Evolutionary conservation across 495 filamentous ascomycete genomes (phyloP).

Genomic region (Penicillium nucicola): DNA sequence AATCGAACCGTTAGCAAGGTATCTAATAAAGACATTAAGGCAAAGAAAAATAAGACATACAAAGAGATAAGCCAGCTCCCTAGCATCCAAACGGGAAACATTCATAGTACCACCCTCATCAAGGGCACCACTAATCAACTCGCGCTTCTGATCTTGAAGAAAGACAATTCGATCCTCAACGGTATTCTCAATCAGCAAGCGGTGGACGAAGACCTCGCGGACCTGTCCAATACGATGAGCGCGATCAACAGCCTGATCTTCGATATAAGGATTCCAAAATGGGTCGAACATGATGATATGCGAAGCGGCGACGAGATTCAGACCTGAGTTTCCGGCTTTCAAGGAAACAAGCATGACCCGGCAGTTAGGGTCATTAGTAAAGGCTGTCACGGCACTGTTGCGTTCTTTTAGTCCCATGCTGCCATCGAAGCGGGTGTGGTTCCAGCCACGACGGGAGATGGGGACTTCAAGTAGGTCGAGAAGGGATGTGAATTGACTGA

Average conservation of each 20-base stretch:
- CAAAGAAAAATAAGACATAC: slow-evolving; percentile 43
- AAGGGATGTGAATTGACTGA: slow-evolving; percentile 87
- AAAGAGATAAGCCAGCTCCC: slow-evolving; percentile 72
- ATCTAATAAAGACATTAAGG: neutral
- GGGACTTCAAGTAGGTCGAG: slow-evolving; percentile 93
- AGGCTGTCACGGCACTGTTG: slow-evolving; percentile 68
- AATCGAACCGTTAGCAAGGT: slow-evolving; percentile 8
- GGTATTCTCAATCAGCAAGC: slow-evolving; percentile 70
- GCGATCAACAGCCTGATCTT: slow-evolving; percentile 92
- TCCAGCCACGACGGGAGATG: slow-evolving; percentile 58
- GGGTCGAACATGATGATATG: slow-evolving; percentile 92
- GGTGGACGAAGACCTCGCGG: slow-evolving; percentile 72
- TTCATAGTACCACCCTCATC: slow-evolving; percentile 71
- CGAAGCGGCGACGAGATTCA: slow-evolving; percentile 84
- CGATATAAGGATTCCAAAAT: slow-evolving; percentile 95
- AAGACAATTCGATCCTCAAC: slow-evolving; percentile 87
- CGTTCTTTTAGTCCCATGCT: slow-evolving; percentile 69
- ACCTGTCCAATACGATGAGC: slow-evolving; percentile 88
- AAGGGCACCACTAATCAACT: slow-evolving; percentile 74
- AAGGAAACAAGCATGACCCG: slow-evolving; percentile 85
- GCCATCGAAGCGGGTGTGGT: slow-evolving; percentile 81
- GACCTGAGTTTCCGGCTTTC: slow-evolving; percentile 85
- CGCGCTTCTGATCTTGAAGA: slow-evolving; percentile 81
- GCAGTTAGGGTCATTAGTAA: slow-evolving; percentile 61
- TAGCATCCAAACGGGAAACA: slow-evolving; percentile 56